Conservation (phyloP, 345 rosid genomes). For the Melaleuca alternifolia region DNA sequence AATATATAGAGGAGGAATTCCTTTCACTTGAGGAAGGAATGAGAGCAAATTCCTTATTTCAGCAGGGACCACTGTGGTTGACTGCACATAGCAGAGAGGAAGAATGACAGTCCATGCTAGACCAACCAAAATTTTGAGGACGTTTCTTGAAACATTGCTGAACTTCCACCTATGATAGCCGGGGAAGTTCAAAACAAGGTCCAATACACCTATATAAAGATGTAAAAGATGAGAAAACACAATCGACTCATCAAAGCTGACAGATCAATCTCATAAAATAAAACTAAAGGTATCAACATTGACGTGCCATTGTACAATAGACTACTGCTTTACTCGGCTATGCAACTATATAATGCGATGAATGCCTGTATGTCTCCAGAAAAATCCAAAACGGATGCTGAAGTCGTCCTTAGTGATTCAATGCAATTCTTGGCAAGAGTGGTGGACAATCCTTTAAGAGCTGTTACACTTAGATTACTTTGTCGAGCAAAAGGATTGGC, state of each 20-base stretch:
- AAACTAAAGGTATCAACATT: not conserved
- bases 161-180: slow-evolving; percentile 92
- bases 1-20: slow-evolving; percentile 68
- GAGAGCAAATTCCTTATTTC: slow-evolving; percentile 31
- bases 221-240: not conserved
- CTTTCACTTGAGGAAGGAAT: slow-evolving; percentile 49
- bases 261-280: not conserved
- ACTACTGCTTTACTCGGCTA: not conserved
- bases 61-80: slow-evolving; percentile 36
- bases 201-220: slow-evolving; percentile 57
- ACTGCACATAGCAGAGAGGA: slow-evolving; percentile 60
- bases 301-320: not conserved
- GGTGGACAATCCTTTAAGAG: not conserved
- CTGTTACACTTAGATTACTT: not conserved
- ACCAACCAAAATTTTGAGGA: slow-evolving; percentile 66
- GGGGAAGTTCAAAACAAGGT: slow-evolving; percentile 83
- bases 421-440: not conserved
- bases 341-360: not conserved
- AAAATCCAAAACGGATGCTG: not conserved
- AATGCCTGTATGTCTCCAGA: not conserved
- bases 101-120: slow-evolving; percentile 71
- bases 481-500: not conserved
- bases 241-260: not conserved
- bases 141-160: slow-evolving; percentile 58
- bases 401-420: not conserved